These are phyloP conservation scores for Apiotrichum laibachii DNA, from an alignment of 1,284 basidiomycete genomes.

Conservation along the genomic window DNA sequence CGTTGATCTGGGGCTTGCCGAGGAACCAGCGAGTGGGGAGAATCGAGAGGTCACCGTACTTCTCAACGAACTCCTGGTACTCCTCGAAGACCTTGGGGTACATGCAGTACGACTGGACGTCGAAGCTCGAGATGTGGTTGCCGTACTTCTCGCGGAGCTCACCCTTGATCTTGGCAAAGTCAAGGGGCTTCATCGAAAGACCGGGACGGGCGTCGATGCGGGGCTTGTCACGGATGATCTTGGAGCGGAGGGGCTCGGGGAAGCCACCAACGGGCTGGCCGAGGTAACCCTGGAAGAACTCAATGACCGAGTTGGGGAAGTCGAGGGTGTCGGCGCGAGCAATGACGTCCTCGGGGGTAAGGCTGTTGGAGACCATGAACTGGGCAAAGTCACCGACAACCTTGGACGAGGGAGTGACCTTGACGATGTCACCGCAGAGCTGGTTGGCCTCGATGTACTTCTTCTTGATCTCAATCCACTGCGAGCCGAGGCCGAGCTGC, in stretches of 20 bases:
- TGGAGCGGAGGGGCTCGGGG: slow-evolving; percentile 90
- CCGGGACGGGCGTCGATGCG: slow-evolving; percentile 93
- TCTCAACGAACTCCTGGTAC: slow-evolving; percentile 89
- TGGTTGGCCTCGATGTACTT: slow-evolving; percentile 97
- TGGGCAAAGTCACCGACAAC: slow-evolving; percentile 99
- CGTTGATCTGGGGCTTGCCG: slow-evolving; percentile 81
- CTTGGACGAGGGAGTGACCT: slow-evolving; percentile 99
- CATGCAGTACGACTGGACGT: slow-evolving; percentile 86
- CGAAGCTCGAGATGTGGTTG: slow-evolving; percentile 84
- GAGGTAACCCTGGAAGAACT: slow-evolving; percentile 97
- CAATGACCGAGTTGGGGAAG: slow-evolving; percentile 94
- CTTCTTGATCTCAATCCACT: slow-evolving; percentile 98
- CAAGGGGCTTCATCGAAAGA: slow-evolving; percentile 76
- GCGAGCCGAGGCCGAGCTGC: slow-evolving; percentile 93
- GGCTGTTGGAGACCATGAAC: slow-evolving; percentile 96
- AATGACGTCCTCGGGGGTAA: slow-evolving; percentile 81
- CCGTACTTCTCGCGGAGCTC: slow-evolving; percentile 92
- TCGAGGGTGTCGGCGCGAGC: slow-evolving; percentile 85
- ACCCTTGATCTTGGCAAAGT: slow-evolving; percentile 94
- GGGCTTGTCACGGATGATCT: slow-evolving; percentile 89
- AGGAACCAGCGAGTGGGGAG: slow-evolving; percentile 97
- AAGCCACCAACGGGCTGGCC: slow-evolving; percentile 97
- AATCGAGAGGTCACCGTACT: slow-evolving; percentile 93
- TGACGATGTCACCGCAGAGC: slow-evolving; percentile 96
- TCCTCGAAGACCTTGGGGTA: slow-evolving; percentile 87